Base-by-base conservation (phyloP, 805 yeast species). In the Zygoascus ofunaensis region DNA sequence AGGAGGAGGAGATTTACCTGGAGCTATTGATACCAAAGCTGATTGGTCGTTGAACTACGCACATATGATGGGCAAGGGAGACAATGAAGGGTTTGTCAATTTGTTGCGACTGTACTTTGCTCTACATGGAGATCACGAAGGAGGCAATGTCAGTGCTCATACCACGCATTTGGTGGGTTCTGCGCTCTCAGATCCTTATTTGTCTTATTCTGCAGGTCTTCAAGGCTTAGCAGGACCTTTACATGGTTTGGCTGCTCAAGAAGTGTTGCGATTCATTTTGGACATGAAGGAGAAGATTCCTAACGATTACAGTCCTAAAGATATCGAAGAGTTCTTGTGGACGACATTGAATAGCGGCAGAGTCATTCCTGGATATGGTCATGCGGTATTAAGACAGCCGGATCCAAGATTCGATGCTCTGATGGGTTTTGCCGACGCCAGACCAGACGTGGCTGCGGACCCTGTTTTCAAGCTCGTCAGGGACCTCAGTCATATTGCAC, bases 301-400 rank as follows among this genome's bases (percentile, higher is more conserved):
- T 56, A 94, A 87, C 65, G 79, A 79, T 57, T 77, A 72, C 68
- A 70, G 84, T 55, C 72, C 71, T 63, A 79, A 72, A 60, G 74
- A 80, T 60, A 79, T 83, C 58, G 86, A 78, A 68, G 77, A 77
- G 63, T 81, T 80, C 71, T 67, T 83, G 53, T 81, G 90, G 89
- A 80, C 78, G 44, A 80, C 86, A 43, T 71, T 83, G 57, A 82
- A 82, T 64, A 67, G 83, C 47, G 89, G 90, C 60, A 80, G 92
- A 65, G 92, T 83, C 58, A 80, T 83, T 54, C 92, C 92, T 62
- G 92, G 92, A 63, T 83, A 83, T 64, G 92, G 92, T 58, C 92
- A 83, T 64, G 92, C 90, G 46, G 92, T 83, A 43, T 73, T 83
- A 61, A 80, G 92, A 72, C 80, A 82, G 77, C 80, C 94, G 21